phyloP scores from a whole-genome alignment of 495 filamentous ascomycete genomes.

The Hyaloscypha variabilis region DNA sequence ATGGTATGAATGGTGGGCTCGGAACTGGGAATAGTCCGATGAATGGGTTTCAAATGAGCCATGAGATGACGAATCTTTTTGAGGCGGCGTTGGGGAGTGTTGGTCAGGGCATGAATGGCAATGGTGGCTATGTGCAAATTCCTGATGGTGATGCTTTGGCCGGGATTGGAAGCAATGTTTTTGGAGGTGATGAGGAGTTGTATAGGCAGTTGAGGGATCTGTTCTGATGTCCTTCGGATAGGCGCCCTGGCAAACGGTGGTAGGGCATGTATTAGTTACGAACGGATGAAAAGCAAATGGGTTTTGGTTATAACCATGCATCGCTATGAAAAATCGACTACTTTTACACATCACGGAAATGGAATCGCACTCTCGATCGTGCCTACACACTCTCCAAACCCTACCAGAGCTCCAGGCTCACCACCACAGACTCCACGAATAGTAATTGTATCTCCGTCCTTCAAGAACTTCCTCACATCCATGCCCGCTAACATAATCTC shows the following conservation, averaged over 20 bases:
- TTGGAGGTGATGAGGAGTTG: conserved; percentile 67
- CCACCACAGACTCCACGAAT: conserved; percentile 70
- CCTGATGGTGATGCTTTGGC: conserved; percentile 40
- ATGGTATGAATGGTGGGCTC: neutral
- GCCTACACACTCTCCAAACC: conserved; percentile 74
- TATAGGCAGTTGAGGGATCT: conserved; percentile 63
- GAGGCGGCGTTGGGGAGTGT: conserved; percentile 67
- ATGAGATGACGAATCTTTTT: conserved; percentile 68
- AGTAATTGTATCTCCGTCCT: conserved; percentile 81
- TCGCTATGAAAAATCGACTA: neutral
- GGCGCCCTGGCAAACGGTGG: neutral
- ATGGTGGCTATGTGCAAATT: conserved; percentile 41
- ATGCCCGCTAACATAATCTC: conserved; percentile 68
- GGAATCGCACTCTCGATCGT: conserved; percentile 35
- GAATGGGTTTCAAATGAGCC: conserved; percentile 63
- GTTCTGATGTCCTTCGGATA: conserved; percentile 47
- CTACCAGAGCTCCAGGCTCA: conserved; percentile 61
- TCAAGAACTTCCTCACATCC: conserved; percentile 73
- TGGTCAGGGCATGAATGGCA: conserved; percentile 35
- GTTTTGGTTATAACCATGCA: neutral
- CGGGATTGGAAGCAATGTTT: conserved; percentile 35
- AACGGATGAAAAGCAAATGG: neutral
- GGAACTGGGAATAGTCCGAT: conserved; percentile 60
- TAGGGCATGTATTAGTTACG: neutral
- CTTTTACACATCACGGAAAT: conserved; percentile 40